These are phyloP conservation scores for Naganishia kalamii DNA, from an alignment of 768 basidiomycete genomes.

Conservation along the genomic window DNA sequence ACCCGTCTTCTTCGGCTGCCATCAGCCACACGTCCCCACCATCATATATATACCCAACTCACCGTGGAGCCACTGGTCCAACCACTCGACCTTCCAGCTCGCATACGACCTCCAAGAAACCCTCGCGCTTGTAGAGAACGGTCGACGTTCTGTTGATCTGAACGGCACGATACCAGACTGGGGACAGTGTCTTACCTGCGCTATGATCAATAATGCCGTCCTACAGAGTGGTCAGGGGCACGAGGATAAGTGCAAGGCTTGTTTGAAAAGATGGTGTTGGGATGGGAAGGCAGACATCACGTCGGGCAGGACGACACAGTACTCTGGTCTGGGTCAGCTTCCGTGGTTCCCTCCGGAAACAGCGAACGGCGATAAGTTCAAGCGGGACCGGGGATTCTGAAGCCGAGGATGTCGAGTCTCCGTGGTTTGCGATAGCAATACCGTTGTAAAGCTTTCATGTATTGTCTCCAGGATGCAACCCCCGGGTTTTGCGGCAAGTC, in stretches of 20 bases:
- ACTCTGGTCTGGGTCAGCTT: background rate
- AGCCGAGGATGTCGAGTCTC: too few relatives aligned
- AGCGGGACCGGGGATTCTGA: too few relatives aligned
- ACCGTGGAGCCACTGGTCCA: slow-evolving; percentile 55
- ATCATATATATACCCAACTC: slow-evolving; percentile 64
- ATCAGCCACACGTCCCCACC: too few relatives aligned
- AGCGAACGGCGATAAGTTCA: too few relatives aligned
- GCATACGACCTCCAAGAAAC: slow-evolving; percentile 57
- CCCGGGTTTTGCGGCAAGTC: too few relatives aligned
- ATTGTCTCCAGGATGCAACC: too few relatives aligned
- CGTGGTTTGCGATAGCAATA: too few relatives aligned
- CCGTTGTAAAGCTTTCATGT: too few relatives aligned
- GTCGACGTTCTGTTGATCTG: slow-evolving; percentile 51
- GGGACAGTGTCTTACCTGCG: slow-evolving; percentile 67
- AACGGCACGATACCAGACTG: slow-evolving; percentile 56
- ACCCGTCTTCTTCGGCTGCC: too few relatives aligned
- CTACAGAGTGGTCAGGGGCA: slow-evolving; percentile 26
- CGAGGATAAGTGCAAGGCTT: slow-evolving; percentile 32
- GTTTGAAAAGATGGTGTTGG: slow-evolving; percentile 43
- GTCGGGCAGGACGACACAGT: background rate
- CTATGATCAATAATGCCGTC: slow-evolving; percentile 53
- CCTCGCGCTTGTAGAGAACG: slow-evolving; percentile 59
- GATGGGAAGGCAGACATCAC: slow-evolving; percentile 26
- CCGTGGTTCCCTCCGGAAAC: background rate
- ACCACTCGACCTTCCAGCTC: slow-evolving; percentile 59